Conservation (phyloP, 108 stramenopile species). For the Pseudonitzschia pungens region DNA sequence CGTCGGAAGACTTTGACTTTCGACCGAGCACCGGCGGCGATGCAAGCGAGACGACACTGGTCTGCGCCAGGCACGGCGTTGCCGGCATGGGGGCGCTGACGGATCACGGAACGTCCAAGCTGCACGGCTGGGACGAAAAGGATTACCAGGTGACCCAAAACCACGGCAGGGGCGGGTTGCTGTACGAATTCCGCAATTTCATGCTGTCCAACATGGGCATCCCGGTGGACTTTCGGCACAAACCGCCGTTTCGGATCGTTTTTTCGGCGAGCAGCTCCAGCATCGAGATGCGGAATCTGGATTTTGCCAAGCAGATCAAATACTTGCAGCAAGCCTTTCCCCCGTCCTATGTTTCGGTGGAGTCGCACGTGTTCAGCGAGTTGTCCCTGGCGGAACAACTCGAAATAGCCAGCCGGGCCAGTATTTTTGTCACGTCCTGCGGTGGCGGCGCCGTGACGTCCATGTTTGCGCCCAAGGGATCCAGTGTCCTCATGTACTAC, state of each 20-base stretch:
- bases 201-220: constrained; percentile 55
- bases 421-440: constrained; percentile 47
- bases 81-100: constrained; percentile 54
- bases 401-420: constrained; percentile 40
- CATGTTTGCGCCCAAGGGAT: constrained; percentile 52
- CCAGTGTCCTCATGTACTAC: constrained; percentile 45
- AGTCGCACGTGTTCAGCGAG: constrained; percentile 43
- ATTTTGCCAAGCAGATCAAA: constrained; percentile 41
- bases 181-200: constrained; percentile 59
- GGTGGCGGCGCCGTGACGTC: constrained; percentile 61
- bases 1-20: constrained; percentile 16
- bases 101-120: constrained; percentile 53
- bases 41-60: constrained; percentile 9
- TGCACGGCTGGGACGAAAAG: constrained; percentile 55
- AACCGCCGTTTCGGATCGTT: constrained; percentile 42
- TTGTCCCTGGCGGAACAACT: constrained; percentile 46
- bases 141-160: constrained; percentile 55
- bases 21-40: constrained; percentile 1
- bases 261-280: constrained; percentile 50
- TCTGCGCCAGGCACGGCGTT: constrained; percentile 42
- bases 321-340: constrained; percentile 24
- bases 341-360: constrained; percentile 31
- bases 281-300: constrained; percentile 29
- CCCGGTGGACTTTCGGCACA: constrained; percentile 8
- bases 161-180: constrained; percentile 46